phyloP scores from a whole-genome alignment of 768 basidiomycete species.

The Suillus spraguei region DNA sequence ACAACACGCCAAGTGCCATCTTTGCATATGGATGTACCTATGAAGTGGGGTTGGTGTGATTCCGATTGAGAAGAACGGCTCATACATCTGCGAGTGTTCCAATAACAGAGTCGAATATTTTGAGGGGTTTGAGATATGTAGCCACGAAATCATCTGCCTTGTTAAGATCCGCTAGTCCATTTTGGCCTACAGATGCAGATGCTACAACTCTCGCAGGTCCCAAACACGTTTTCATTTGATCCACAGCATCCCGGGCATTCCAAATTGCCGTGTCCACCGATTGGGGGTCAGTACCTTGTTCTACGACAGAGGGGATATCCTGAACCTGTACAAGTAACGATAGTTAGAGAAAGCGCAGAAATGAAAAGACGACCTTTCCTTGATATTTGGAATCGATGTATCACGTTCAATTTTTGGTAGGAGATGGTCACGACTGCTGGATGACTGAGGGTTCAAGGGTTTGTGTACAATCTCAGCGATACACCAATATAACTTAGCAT shows the following conservation, averaged over 20 bases:
- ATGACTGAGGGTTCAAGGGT: neutral
- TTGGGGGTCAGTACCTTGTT: neutral
- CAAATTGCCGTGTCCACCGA: neutral
- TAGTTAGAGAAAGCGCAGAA: neutral
- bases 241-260: neutral
- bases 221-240: neutral
- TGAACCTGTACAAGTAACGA: neutral
- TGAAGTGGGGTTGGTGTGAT: neutral
- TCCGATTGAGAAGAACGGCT: neutral
- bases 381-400: neutral
- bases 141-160: neutral
- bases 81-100: neutral
- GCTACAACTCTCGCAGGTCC: neutral
- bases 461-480: neutral
- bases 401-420: neutral
- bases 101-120: conserved; percentile 2
- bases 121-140: conserved; percentile 6
- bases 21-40: conserved; percentile 14
- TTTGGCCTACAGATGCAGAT: neutral
- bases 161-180: neutral
- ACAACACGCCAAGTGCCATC: conserved; percentile 8
- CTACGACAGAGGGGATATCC: neutral
- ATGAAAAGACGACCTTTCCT: neutral
- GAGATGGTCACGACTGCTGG: neutral
- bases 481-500: neutral